Conservation (phyloP, 352 stramenopile genomes). For the Phytophthora melonis region DNA sequence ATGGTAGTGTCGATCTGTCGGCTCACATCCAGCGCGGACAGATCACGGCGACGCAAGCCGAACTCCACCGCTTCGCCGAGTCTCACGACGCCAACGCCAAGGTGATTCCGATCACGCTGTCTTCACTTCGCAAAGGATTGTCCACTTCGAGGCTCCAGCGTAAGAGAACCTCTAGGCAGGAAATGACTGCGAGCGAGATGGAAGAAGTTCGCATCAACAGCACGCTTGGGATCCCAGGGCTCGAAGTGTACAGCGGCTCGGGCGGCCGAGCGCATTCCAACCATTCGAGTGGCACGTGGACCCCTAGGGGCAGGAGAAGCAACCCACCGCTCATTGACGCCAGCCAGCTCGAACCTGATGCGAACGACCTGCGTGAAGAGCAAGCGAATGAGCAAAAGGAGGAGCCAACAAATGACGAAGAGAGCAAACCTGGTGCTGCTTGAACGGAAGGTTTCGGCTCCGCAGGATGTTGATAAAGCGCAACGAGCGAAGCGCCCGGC, state of each 20-base stretch:
- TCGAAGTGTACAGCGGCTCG: slow-evolving; percentile 19
- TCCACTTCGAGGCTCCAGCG: slow-evolving; percentile 36
- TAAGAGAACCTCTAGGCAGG: slow-evolving; percentile 10
- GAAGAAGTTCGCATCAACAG: slow-evolving; percentile 29
- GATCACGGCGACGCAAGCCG: slow-evolving; percentile 48
- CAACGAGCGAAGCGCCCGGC: slow-evolving; percentile 5
- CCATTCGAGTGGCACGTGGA: neutral
- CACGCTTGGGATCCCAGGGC: slow-evolving; percentile 28
- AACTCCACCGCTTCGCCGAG: slow-evolving; percentile 69
- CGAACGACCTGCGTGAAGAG: neutral
- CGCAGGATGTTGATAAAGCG: neutral
- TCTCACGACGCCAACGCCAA: slow-evolving; percentile 71
- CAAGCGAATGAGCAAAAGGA: neutral
- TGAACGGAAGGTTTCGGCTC: neutral
- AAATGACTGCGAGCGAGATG: slow-evolving; percentile 21
- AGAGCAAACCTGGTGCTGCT: neutral
- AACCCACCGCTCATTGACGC: neutral
- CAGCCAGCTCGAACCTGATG: slow-evolving; percentile 5
- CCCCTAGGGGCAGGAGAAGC: neutral
- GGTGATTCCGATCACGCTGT: slow-evolving; percentile 69
- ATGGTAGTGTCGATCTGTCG: slow-evolving; percentile 54
- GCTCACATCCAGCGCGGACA: slow-evolving; percentile 64
- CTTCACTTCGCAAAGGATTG: slow-evolving; percentile 37
- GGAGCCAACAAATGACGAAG: neutral
- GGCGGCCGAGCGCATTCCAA: slow-evolving; percentile 7